Evolutionary conservation across 2,329 filamentous ascomycete genomes (phyloP).

Genomic region (Fonsecaea pedrosoi): DNA sequence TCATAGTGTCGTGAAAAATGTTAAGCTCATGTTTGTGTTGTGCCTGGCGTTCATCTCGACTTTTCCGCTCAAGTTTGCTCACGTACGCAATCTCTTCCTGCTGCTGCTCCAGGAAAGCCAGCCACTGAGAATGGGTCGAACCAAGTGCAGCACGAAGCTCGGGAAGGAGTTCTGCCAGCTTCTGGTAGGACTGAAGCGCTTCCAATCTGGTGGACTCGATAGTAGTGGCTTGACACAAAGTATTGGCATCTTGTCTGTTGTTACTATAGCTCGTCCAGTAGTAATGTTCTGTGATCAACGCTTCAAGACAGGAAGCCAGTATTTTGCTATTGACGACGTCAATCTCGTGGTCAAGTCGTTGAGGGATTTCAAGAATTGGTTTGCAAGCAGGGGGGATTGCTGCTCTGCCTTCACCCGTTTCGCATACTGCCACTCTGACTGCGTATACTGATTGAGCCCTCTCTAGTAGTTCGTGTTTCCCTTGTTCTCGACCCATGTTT

Average conservation of each 20-base stretch:
- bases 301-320: constrained; percentile 60
- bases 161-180: constrained; percentile 34
- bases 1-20: constrained; percentile 23
- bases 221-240: constrained; percentile 67
- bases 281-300: constrained; percentile 61
- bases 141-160: constrained; percentile 28
- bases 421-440: constrained; percentile 68
- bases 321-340: constrained; percentile 38
- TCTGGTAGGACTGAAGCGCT: constrained; percentile 33
- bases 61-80: constrained; percentile 22
- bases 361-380: constrained; percentile 50
- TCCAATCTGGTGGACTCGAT: constrained; percentile 31
- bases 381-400: constrained; percentile 59
- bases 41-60: constrained; percentile 23
- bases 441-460: constrained; percentile 64
- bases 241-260: constrained; percentile 64
- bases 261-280: constrained; percentile 71
- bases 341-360: constrained; percentile 31
- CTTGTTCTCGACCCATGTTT: constrained; percentile 31
- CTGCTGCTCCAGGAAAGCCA: constrained; percentile 30
- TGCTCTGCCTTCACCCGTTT: constrained; percentile 61
- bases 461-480: constrained; percentile 48
- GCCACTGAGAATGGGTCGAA: constrained; percentile 30
- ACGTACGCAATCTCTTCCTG: constrained; percentile 23
- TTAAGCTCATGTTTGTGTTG: constrained; percentile 23